Percentiles rank a stretch among this genome's conserved stretches.
Evolutionary conservation across 2,329 filamentous ascomycete genomes (phyloP).

Genomic region (Xylaria multiplex): DNA sequence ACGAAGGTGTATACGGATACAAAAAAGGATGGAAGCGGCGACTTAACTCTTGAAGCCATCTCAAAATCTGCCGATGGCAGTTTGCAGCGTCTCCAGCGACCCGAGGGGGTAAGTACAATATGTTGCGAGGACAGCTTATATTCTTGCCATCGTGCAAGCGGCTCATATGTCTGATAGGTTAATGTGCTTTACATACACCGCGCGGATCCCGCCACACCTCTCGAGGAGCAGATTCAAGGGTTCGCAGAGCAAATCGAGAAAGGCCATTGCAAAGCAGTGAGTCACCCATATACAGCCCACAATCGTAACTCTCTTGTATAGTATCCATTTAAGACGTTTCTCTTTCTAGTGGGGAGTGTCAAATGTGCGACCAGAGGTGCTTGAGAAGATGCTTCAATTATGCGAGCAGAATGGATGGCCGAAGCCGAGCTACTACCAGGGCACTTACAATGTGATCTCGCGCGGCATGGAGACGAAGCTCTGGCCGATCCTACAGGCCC

Average conservation of each 20-base stretch:
- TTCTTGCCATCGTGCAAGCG: background rate
- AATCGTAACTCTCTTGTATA: background rate
- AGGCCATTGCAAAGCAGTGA: constrained; percentile 47
- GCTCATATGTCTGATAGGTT: constrained; percentile 38
- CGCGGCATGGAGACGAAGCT: constrained; percentile 51
- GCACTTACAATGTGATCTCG: constrained; percentile 52
- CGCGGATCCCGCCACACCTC: constrained; percentile 48
- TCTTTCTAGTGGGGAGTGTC: constrained; percentile 51
- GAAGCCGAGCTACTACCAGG: constrained; percentile 55
- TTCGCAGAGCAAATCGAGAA: constrained; percentile 49
- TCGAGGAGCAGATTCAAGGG: constrained; percentile 50
- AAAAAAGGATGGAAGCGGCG: constrained; percentile 46
- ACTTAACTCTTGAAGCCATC: constrained; percentile 44
- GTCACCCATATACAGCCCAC: constrained; percentile 2
- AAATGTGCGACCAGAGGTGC: constrained; percentile 48
- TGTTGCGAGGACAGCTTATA: too few species aligned
- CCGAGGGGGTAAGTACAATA: constrained; percentile 29
- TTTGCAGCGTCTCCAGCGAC: constrained; percentile 43
- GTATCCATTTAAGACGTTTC: background rate
- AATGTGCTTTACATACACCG: constrained; percentile 53
- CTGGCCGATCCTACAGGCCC: constrained; percentile 50
- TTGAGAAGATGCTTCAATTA: constrained; percentile 48
- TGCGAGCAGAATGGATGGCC: constrained; percentile 49
- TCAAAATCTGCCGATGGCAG: constrained; percentile 45
- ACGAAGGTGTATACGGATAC: constrained; percentile 51